A percentile compares a stretch with the other conserved stretches of the same genome.
Conservation (phyloP, 495 filamentous ascomycete genomes). For the Daldinia caldariorum region DNA sequence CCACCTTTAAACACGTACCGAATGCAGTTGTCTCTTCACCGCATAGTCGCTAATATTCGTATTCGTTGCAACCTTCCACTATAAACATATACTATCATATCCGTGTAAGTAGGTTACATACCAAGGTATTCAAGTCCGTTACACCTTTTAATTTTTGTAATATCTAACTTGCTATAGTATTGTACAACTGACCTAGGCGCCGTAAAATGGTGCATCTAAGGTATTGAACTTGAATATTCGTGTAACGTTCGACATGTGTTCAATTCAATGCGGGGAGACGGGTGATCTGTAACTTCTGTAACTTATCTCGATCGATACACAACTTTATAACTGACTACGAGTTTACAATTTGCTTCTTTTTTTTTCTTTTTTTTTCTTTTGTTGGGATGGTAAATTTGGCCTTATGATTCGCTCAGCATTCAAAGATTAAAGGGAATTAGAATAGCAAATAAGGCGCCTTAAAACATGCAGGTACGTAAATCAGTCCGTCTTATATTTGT, state of each 20-base stretch:
- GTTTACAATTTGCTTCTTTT: no score
- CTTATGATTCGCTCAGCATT: no score
- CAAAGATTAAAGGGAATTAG: background rate
- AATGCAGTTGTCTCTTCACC: slow-evolving; percentile 3
- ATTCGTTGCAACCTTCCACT: background rate
- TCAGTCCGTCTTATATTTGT: background rate
- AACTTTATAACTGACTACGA: no score
- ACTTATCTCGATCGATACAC: slow-evolving; percentile 9
- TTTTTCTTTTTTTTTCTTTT: no score
- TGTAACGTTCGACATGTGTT: slow-evolving; percentile 19
- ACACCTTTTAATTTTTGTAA: background rate
- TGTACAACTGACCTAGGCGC: background rate
- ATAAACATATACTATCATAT: background rate
- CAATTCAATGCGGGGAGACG: slow-evolving; percentile 19
- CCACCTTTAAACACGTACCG: slow-evolving; percentile 29
- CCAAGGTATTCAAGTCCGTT: background rate
- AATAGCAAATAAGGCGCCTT: slow-evolving; percentile 6
- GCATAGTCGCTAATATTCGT: background rate
- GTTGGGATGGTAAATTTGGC: no score
- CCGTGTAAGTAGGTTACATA: no score
- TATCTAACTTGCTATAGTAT: no score
- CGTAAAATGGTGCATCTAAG: slow-evolving; percentile 1
- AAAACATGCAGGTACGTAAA: slow-evolving; percentile 18
- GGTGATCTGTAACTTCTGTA: slow-evolving; percentile 22
- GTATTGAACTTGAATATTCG: background rate